phyloP scores from a whole-genome alignment of 345 rosid species.

The Balakata baccata region DNA sequence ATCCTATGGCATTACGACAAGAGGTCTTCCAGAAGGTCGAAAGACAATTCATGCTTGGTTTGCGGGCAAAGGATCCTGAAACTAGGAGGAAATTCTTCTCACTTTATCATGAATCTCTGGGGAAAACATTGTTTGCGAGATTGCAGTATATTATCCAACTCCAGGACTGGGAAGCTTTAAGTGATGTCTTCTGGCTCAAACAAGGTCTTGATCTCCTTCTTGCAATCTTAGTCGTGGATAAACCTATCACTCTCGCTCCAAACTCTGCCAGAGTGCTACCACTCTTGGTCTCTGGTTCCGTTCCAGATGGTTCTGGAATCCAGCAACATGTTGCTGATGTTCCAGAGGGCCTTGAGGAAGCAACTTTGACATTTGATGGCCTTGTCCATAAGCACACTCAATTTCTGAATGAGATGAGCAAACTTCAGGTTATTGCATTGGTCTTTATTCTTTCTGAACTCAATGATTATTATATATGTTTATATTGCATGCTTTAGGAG shows the following conservation, averaged over 20 bases:
- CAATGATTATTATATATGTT: neutral
- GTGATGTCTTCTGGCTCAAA: slow-evolving; percentile 99
- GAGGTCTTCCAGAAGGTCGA: slow-evolving; percentile 96
- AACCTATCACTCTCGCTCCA: slow-evolving; percentile 91
- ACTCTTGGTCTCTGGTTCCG: slow-evolving; percentile 49
- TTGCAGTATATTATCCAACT: slow-evolving; percentile 79
- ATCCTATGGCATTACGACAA: slow-evolving; percentile 60
- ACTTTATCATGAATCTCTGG: slow-evolving; percentile 80
- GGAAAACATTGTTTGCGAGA: slow-evolving; percentile 70
- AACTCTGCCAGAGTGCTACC: slow-evolving; percentile 88
- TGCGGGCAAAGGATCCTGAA: slow-evolving; percentile 91
- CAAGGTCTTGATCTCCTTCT: slow-evolving; percentile 98
- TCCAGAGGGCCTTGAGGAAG: slow-evolving; percentile 67
- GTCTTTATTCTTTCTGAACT: neutral
- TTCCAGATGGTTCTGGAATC: slow-evolving; percentile 56
- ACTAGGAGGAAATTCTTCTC: slow-evolving; percentile 78
- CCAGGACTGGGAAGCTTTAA: slow-evolving; percentile 98
- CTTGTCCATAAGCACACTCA: slow-evolving; percentile 83
- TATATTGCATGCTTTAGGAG: slow-evolving; percentile 9
- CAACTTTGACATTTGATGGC: slow-evolving; percentile 68
- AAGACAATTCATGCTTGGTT: slow-evolving; percentile 94
- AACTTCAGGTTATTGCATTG: slow-evolving; percentile 67
- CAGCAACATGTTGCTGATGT: slow-evolving; percentile 57
- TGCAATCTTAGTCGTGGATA: slow-evolving; percentile 79
- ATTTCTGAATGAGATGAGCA: slow-evolving; percentile 78